Evolutionary conservation across 371 early-diverging fungal genomes (phyloP), one percentile per base, ranked within the genome.

Genomic region (Haplosporangium sp.): DNA sequence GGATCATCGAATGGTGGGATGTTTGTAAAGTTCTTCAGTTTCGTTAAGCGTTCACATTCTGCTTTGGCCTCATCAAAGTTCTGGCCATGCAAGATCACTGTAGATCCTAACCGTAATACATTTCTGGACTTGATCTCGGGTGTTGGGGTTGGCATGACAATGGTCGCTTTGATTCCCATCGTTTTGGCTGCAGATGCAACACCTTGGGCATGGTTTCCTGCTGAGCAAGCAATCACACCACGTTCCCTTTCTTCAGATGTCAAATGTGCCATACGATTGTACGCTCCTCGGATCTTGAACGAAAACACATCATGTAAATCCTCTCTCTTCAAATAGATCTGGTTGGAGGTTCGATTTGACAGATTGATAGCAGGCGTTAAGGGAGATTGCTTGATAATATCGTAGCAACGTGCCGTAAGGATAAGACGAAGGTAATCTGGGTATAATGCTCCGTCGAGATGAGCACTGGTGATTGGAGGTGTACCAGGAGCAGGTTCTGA

Each of bases 1-100:
- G 99, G 97, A 77, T 98, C 97, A 78, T 98, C 99, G 83, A 94
- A 99, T 2, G 99, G 98, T 8, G 96, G 98, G 72, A 99, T 97
- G 84, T 96, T 92, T 62, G 93, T 92, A 57, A 92, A 86, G 4
- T 94, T 92, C 45, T 94, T 89, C 53, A 92, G 85, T 65, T 83
- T 74, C 17, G 88, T 84, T 59, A 98, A 83, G 38, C 95, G 84
- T 42, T 86, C 86, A 79, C 96, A 94, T 71, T 97, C 96, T 0
- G 70, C 74, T 83, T 97, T 97, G 47, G 98, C 96, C 69, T 93
- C 96, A 73, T 98, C 98, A 83, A 99, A 97, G 74, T 97, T 97
- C 68, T 90, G 87, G 63, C 98, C 98, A 65, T 89, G 84, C 62
- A 98, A 85, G 13, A 98, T 90, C 0, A 98, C 97, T 39, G 91